phyloP scores from a whole-genome alignment of 192 early-diverging fungal species.

The Funneliformis mosseae region DNA sequence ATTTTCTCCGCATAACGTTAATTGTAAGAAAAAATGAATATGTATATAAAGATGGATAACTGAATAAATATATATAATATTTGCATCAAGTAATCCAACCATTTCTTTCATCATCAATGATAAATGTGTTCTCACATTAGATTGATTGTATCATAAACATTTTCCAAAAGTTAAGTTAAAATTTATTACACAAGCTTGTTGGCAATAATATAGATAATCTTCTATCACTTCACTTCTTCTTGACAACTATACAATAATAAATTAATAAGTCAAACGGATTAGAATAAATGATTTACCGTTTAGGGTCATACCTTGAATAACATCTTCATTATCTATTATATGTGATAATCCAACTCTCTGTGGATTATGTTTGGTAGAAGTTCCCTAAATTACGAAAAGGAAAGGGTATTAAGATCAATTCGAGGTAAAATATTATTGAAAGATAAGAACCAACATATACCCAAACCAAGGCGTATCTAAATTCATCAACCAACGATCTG shows the following conservation, averaged over 20 bases:
- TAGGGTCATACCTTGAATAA: conserved; percentile 56
- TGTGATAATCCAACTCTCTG: conserved; percentile 90
- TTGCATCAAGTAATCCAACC: too few species aligned
- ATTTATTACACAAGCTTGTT: too few species aligned
- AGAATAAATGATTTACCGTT: neutral
- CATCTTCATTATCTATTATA: conserved; percentile 90
- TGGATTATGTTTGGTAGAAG: conserved; percentile 95
- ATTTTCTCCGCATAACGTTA: too few species aligned
- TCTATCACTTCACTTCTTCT: neutral
- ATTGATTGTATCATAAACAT: neutral
- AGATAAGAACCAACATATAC: conserved; percentile 37
- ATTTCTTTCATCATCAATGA: too few species aligned
- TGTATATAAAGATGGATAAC: too few species aligned
- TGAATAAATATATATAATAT: too few species aligned
- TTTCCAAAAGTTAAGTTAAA: neutral
- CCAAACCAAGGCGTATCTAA: conserved; percentile 98
- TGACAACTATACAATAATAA: neutral
- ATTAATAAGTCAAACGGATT: neutral
- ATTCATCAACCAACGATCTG: conserved; percentile 80
- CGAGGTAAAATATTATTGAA: neutral
- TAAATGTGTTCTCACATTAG: too few species aligned
- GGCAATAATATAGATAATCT: neutral
- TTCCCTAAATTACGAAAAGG: conserved; percentile 47
- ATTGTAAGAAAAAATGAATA: too few species aligned
- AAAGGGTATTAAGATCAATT: neutral